Evolutionary conservation across 2,329 filamentous ascomycete genomes (phyloP), one percentile per base, ranked within the genome.

Genomic region (Aspergillus costaricaensis): DNA sequence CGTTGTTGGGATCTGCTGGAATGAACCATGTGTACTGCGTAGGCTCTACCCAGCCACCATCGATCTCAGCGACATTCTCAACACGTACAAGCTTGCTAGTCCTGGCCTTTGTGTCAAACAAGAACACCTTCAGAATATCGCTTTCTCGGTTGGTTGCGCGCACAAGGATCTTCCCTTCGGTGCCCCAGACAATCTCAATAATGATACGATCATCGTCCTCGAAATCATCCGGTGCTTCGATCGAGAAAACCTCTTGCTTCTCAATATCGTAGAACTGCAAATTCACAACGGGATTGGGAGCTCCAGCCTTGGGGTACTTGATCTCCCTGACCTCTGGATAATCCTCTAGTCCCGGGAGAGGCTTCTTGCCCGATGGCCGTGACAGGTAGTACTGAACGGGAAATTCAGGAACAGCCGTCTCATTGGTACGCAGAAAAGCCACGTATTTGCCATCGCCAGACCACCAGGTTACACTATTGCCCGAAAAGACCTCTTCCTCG

Each of bases 1-100:
- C 91, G 63, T 91, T 91, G 10, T 79, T 75, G 21, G 90, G 85
- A 73, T 97, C 91, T 3, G 92, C 91, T 2, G 95, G 95, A 59
- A 99, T 88, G 72, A 90, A 98, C 14, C 82, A 87, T 3, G 93
- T 96, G 44, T 89, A 86, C 69, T 96, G 89, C 1, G 92, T 91
- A 44, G 96, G 91, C 77, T 99, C 95, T 69, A 97, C 94, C 95
- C 95, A 99, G 36, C 95, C 96, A 21, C 93, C 93, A 74, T 99
- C 95, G n/a, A 97, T 82, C 59, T 89, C 83, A 65, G 87, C 86
- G 52, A 97, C 87, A 74, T 99, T 87, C 52, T 91, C 85, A 19
- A 88, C 89, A 64, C 94, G 85, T 51, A 97, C 87, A 0, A 91
- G 89, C 74, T 89, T 90, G 30, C 91, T 93, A 19, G 85, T 87